A percentile compares a stretch with the other conserved stretches of the same genome.
Conservation (phyloP, 1,139 yeast species). For the Trichomonascaceae sp. region DNA sequence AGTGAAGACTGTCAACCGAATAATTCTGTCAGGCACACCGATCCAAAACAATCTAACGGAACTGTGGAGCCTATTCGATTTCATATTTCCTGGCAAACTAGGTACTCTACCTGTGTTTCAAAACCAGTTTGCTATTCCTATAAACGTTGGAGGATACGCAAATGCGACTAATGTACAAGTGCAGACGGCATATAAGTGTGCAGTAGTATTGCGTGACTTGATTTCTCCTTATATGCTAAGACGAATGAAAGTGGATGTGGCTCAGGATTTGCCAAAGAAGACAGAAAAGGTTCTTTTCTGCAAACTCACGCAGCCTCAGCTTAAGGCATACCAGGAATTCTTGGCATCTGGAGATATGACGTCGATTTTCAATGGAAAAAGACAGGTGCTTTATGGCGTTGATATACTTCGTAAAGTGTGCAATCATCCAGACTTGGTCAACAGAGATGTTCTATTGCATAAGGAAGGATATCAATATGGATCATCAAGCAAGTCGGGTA, state of each 20-base stretch:
- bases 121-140: slow-evolving; percentile 85
- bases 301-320: slow-evolving; percentile 70
- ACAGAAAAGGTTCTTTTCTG: slow-evolving; percentile 92
- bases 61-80: slow-evolving; percentile 91
- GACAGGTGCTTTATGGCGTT: slow-evolving; percentile 84
- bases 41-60: slow-evolving; percentile 89
- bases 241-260: slow-evolving; percentile 91
- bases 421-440: slow-evolving; percentile 89
- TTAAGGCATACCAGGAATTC: slow-evolving; percentile 65
- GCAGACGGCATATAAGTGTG: slow-evolving; percentile 94
- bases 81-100: slow-evolving; percentile 86
- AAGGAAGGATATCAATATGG: slow-evolving; percentile 52
- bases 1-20: slow-evolving; percentile 70
- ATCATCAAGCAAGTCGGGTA: slow-evolving; percentile 70
- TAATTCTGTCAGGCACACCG: slow-evolving; percentile 92
- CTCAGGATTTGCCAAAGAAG: slow-evolving; percentile 89
- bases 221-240: slow-evolving; percentile 85
- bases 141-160: slow-evolving; percentile 96
- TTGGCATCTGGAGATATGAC: slow-evolving; percentile 68
- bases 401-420: slow-evolving; percentile 87
- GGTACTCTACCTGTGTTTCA: slow-evolving; percentile 96
- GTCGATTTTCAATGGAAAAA: slow-evolving; percentile 66
- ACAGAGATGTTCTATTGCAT: slow-evolving; percentile 43
- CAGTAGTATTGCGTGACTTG: slow-evolving; percentile 79
- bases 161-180: slow-evolving; percentile 95